Percentiles rank a stretch among this genome's conserved stretches.
Evolutionary conservation across 179 eudicot species (phyloP).

Genomic region (Monotropa hypopitys): DNA sequence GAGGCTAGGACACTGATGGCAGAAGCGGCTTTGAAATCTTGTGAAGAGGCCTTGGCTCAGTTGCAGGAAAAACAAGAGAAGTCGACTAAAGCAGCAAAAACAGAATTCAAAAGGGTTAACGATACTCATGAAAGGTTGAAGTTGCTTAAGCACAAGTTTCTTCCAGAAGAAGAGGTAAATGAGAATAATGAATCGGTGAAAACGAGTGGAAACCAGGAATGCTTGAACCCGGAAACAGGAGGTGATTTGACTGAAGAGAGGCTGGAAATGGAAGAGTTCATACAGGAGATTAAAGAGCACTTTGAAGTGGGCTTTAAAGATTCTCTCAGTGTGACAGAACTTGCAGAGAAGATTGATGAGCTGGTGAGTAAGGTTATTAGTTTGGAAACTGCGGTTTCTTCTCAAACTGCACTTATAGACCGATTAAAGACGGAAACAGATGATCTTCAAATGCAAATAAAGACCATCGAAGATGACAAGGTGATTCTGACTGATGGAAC

Average conservation of each 20-base stretch:
- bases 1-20: conserved; percentile 86
- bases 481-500: conserved; percentile 35
- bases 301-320: conserved; percentile 29
- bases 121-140: conserved; percentile 35
- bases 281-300: conserved; percentile 36
- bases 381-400: conserved; percentile 55
- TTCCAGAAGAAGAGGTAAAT: background rate
- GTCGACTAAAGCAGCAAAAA: conserved; percentile 34
- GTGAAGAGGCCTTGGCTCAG: conserved; percentile 50
- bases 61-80: conserved; percentile 62
- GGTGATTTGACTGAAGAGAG: conserved; percentile 13
- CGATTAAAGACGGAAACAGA: conserved; percentile 45
- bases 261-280: conserved; percentile 25
- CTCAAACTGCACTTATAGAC: conserved; percentile 61
- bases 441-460: conserved; percentile 54
- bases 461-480: conserved; percentile 58
- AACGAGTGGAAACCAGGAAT: background rate
- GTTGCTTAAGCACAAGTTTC: conserved; percentile 36
- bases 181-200: background rate
- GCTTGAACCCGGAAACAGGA: background rate
- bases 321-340: conserved; percentile 18
- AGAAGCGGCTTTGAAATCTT: conserved; percentile 70
- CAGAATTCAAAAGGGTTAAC: conserved; percentile 42
- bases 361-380: conserved; percentile 68
- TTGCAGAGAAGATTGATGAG: conserved; percentile 19